phyloP scores from a whole-genome alignment of 1,284 basidiomycete genomes.

The Sanghuangporus weigelae region DNA sequence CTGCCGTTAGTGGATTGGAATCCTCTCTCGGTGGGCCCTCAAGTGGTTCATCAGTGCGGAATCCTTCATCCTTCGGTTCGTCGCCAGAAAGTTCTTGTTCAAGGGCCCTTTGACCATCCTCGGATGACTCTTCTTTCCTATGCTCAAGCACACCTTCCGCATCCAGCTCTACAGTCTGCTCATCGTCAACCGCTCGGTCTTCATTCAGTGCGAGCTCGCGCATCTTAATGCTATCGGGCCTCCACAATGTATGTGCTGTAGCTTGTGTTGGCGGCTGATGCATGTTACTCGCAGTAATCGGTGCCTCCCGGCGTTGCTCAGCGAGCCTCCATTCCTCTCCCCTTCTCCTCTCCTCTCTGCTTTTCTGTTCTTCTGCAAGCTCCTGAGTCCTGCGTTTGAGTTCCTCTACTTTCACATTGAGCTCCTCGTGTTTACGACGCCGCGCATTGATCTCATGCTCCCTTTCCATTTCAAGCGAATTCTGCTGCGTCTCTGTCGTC shows the following conservation, averaged over 20 bases:
- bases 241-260: too few species aligned
- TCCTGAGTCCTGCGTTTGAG: background rate
- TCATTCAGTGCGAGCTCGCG: too few species aligned
- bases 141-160: too few species aligned
- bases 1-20: background rate
- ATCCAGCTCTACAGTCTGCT: too few species aligned
- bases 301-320: conserved; percentile 1
- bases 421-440: background rate
- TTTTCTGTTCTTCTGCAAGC: background rate
- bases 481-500: background rate
- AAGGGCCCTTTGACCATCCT: too few species aligned
- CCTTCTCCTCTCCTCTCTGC: background rate
- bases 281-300: background rate
- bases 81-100: too few species aligned
- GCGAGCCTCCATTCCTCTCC: background rate
- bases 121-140: too few species aligned
- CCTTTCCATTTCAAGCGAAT: background rate
- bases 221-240: too few species aligned
- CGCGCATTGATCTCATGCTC: background rate
- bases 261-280: too few species aligned
- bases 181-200: too few species aligned
- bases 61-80: too few species aligned
- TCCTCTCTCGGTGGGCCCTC: background rate
- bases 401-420: background rate
- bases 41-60: too few species aligned